These are phyloP conservation scores for Chiua sp. DNA, from an alignment of 1,284 basidiomycete species.

Conservation along the genomic window DNA sequence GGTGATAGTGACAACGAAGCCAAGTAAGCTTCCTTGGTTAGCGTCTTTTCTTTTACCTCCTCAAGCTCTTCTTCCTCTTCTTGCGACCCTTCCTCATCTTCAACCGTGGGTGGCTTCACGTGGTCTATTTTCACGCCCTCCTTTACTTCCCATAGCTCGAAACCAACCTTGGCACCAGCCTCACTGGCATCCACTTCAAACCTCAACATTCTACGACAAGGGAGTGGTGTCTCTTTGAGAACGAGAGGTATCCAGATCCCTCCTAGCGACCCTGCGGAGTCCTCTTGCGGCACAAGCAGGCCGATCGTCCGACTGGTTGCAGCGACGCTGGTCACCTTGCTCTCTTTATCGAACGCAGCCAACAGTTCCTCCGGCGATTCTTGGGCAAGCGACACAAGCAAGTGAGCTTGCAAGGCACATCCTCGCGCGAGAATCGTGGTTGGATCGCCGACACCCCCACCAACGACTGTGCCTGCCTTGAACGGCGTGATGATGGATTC, in stretches of 20 bases:
- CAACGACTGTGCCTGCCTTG: slow-evolving; percentile 65
- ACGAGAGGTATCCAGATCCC: slow-evolving; percentile 73
- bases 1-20: slow-evolving; percentile 60
- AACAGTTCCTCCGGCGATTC: slow-evolving; percentile 55
- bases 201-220: slow-evolving; percentile 73
- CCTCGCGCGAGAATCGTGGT: slow-evolving; percentile 91
- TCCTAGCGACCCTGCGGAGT: slow-evolving; percentile 50
- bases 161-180: slow-evolving; percentile 56
- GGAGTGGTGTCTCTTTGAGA: slow-evolving; percentile 78
- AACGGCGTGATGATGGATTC: slow-evolving; percentile 74
- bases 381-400: slow-evolving; percentile 61
- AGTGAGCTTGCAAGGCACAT: slow-evolving; percentile 84
- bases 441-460: slow-evolving; percentile 80
- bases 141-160: slow-evolving; percentile 91
- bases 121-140: slow-evolving; percentile 82
- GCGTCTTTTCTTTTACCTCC: slow-evolving; percentile 70
- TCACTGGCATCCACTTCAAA: slow-evolving; percentile 73
- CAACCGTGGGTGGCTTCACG: slow-evolving; percentile 54
- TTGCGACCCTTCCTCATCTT: slow-evolving; percentile 56
- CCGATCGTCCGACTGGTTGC: slow-evolving; percentile 79
- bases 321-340: slow-evolving; percentile 49
- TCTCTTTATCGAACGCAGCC: slow-evolving; percentile 56
- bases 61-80: slow-evolving; percentile 61
- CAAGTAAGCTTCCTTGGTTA: slow-evolving; percentile 67
- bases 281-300: slow-evolving; percentile 74